Conservation (phyloP, 148 eudicot species). For the Beta vulgaris region DNA sequence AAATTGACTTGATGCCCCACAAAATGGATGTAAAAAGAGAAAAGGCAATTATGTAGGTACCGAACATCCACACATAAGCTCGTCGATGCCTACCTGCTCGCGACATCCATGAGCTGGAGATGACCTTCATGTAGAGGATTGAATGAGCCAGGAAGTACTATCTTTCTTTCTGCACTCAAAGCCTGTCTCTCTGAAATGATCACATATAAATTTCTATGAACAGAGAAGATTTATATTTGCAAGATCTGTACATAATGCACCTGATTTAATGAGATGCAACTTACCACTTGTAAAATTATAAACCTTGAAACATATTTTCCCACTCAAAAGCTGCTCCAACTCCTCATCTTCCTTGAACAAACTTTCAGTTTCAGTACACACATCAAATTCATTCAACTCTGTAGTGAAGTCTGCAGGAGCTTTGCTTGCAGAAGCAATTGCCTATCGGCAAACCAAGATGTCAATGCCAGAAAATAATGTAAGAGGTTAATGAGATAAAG, state of each 20-base stretch:
- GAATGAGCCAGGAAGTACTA: slow-evolving; percentile 87
- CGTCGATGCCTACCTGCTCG: slow-evolving; percentile 47
- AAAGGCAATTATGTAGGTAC: neutral
- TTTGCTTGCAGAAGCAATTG: slow-evolving; percentile 67
- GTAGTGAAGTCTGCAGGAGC: slow-evolving; percentile 39
- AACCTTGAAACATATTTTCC: slow-evolving; percentile 71
- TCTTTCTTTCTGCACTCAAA: slow-evolving; percentile 58
- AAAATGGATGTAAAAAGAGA: neutral
- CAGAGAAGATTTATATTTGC: neutral
- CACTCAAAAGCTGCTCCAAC: slow-evolving; percentile 74
- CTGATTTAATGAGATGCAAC: slow-evolving; percentile 18
- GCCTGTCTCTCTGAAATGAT: slow-evolving; percentile 44
- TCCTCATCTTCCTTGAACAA: slow-evolving; percentile 69
- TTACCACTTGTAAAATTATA: slow-evolving; percentile 74
- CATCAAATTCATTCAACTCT: slow-evolving; percentile 54
- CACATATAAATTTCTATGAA: slow-evolving; percentile 15
- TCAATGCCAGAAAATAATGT: neutral
- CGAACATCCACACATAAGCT: slow-evolving; percentile 9
- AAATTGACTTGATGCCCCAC: neutral
- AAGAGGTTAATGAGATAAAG: neutral
- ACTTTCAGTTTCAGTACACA: slow-evolving; percentile 46
- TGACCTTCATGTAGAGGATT: slow-evolving; percentile 96
- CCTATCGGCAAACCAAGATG: slow-evolving; percentile 40
- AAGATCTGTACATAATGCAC: neutral
- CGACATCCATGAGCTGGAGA: slow-evolving; percentile 85